Conservation (phyloP, 2,329 filamentous ascomycete genomes). For the Verruconis gallopava region DNA sequence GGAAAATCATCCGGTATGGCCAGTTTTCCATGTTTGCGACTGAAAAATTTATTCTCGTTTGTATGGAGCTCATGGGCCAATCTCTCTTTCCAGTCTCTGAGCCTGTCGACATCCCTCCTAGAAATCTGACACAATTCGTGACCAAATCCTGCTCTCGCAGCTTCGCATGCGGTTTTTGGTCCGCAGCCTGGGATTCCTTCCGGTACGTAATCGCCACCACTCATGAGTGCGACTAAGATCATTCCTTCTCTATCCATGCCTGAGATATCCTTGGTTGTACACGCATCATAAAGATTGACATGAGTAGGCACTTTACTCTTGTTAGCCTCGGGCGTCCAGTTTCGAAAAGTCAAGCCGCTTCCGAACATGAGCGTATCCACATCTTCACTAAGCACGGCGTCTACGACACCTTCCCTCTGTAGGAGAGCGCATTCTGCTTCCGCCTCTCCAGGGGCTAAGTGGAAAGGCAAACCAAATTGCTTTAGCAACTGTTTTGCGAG, state of each 20-base stretch:
- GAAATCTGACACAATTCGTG: slow-evolving; percentile 56
- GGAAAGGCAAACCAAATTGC: slow-evolving; percentile 70
- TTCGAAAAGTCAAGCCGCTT: slow-evolving; percentile 62
- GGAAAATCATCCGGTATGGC: slow-evolving; percentile 73
- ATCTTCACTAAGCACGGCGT: slow-evolving; percentile 91
- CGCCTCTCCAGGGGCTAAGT: slow-evolving; percentile 86
- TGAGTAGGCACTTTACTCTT: slow-evolving; percentile 58
- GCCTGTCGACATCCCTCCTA: slow-evolving; percentile 42
- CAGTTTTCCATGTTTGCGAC: slow-evolving; percentile 59
- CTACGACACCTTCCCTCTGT: slow-evolving; percentile 69
- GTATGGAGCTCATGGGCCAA: slow-evolving; percentile 65
- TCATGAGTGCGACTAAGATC: slow-evolving; percentile 88
- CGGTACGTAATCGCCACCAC: slow-evolving; percentile 85
- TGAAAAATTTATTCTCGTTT: slow-evolving; percentile 74
- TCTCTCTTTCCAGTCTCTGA: slow-evolving; percentile 58
- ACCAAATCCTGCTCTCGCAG: slow-evolving; percentile 78
- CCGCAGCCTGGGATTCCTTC: slow-evolving; percentile 81
- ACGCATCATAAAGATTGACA: slow-evolving; percentile 64
- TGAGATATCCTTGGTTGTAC: slow-evolving; percentile 38
- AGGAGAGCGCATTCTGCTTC: slow-evolving; percentile 90
- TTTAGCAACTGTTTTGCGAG: slow-evolving; percentile 74
- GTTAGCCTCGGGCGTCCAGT: slow-evolving; percentile 64
- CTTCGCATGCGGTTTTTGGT: slow-evolving; percentile 77
- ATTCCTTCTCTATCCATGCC: slow-evolving; percentile 79
- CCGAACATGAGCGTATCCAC: slow-evolving; percentile 98